phyloP scores from a whole-genome alignment of 257 asterid genomes.

The Petunia axillaris region DNA sequence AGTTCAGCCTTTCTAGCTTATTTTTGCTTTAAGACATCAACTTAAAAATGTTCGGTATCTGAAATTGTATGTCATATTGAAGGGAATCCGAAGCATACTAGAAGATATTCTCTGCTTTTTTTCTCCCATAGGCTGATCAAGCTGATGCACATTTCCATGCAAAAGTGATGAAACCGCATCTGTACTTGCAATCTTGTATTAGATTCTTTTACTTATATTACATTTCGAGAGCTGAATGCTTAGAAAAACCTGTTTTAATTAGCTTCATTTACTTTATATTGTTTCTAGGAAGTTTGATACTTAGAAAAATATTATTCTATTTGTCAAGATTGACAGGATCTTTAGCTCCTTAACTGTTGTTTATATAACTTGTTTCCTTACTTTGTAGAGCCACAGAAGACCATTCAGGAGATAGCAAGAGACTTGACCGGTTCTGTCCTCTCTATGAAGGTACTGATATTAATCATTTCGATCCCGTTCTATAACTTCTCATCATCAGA shows the following conservation, averaged over 20 bases:
- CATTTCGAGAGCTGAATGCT: too few relatives aligned
- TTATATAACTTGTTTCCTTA: background rate
- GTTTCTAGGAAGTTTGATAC: background rate
- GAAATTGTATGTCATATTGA: background rate
- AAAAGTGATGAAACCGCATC: too few relatives aligned
- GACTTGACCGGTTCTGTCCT: constrained; percentile 72
- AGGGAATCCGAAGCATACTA: background rate
- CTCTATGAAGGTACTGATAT: constrained; percentile 73
- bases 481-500: background rate
- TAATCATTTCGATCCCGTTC: background rate
- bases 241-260: too few relatives aligned
- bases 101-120: background rate
- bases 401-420: constrained; percentile 82
- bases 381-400: constrained; percentile 68
- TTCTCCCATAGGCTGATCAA: too few relatives aligned
- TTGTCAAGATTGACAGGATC: background rate
- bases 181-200: background rate
- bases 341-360: background rate
- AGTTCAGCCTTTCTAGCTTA: background rate
- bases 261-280: too few relatives aligned
- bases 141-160: too few relatives aligned
- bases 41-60: background rate
- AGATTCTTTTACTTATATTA: too few relatives aligned
- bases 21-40: background rate
- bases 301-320: background rate